A percentile compares a stretch with the other conserved stretches of the same genome.
Evolutionary conservation across 176 grass and related monocot genomes (phyloP).

Genomic region (Otatea glauca): DNA sequence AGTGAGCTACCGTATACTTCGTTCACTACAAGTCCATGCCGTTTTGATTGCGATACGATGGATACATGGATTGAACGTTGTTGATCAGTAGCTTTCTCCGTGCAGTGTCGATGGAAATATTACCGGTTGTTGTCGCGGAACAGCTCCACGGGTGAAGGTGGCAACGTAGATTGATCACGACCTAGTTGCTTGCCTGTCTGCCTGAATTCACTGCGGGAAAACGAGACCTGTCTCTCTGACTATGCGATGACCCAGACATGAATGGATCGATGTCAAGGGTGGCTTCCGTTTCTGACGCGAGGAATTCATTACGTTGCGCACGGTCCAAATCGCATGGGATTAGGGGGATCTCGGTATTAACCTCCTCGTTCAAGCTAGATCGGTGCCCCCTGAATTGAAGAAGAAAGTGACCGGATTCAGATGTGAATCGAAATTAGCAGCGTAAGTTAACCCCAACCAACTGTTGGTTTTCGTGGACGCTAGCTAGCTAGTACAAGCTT

Average conservation of each 20-base stretch:
- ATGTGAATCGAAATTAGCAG: background rate
- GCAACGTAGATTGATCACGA: background rate
- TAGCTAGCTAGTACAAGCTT: background rate
- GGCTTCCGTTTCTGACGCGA: background rate
- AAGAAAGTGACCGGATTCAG: background rate
- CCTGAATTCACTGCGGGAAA: background rate
- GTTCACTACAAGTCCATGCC: background rate
- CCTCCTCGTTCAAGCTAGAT: background rate
- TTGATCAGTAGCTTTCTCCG: background rate
- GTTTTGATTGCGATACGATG: background rate
- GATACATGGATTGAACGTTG: background rate
- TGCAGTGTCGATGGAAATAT: background rate
- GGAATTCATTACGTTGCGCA: background rate
- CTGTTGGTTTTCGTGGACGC: background rate
- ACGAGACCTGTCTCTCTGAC: background rate
- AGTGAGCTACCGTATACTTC: background rate
- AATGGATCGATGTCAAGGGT: background rate
- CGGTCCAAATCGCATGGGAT: conserved; percentile 28
- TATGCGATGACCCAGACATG: background rate
- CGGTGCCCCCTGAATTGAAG: background rate
- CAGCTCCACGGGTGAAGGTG: background rate
- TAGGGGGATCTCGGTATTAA: background rate
- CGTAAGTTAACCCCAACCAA: background rate
- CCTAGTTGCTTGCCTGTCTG: background rate
- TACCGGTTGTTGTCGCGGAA: background rate